Evolutionary conservation across 2,329 filamentous ascomycete species (phyloP), one percentile per base, ranked within the genome.

Genomic region (Xylaria sp.): DNA sequence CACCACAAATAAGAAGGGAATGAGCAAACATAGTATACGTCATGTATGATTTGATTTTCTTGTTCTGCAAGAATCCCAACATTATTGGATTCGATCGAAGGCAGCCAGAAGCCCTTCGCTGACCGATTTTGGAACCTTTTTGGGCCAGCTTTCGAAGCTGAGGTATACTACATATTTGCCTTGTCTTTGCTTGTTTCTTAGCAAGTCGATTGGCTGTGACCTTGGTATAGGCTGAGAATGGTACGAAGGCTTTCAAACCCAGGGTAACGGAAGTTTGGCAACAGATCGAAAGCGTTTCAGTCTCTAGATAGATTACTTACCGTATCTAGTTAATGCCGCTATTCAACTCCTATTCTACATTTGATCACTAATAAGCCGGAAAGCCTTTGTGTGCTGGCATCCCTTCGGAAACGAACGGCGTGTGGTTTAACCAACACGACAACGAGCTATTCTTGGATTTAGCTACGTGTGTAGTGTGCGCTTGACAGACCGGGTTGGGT

Each of bases 161-260:
- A 60, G 47, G 54, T 55, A 66, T 62, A 60, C 46, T 52, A 62
- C 51, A 62, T 58, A 29, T 64, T 60, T 62, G 63, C 62, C 62
- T 63, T 67, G 62, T 63, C 59, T 58, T 64, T 67, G 65, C 60
- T 65, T 58, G 49, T 55, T 57, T 67, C 66, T 54, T 64, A 67
- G 63, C 64, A 70, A 61, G 54, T 58, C 55, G 49, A 62, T 66
- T 69, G 68, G 65, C 55, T 62, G 62, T 64, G 29, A 62, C 66
- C 65, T 72, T 72, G 71, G 71, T 71, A 72, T 72, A 72, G 64
- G 65, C 63, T 62, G 49, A 63, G 60, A 64, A 62, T 63, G 60
- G 60, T 61, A 62, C 55, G 51, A 58, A 61, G 59, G 58, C 67
- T 62, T 65, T 66, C 62, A 63, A 63, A 65, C 63, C 67, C 60